These are phyloP conservation scores for Arachis monticola DNA, from an alignment of 331 rosid genomes.

Conservation along the genomic window DNA sequence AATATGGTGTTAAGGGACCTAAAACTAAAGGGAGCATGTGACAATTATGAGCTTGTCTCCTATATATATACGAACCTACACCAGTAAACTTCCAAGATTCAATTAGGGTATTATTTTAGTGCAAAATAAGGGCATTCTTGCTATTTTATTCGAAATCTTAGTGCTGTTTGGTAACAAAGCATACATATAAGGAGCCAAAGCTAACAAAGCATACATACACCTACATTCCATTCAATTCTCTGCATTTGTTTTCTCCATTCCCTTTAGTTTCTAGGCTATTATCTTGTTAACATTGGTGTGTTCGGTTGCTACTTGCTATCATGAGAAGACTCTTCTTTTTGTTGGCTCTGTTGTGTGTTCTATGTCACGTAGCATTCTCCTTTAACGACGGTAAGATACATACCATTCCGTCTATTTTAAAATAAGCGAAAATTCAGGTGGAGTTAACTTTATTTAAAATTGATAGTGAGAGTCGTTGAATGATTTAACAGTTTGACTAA, in stretches of 20 bases:
- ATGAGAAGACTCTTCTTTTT: slow-evolving; percentile 42
- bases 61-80: slow-evolving; percentile 2
- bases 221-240: neutral
- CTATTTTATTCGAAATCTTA: slow-evolving; percentile 7
- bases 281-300: neutral
- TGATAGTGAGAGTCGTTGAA: no score
- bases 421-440: no score
- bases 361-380: slow-evolving; percentile 50
- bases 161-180: slow-evolving; percentile 39
- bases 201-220: neutral
- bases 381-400: slow-evolving; percentile 58
- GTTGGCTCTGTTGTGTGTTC: slow-evolving; percentile 51
- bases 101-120: neutral
- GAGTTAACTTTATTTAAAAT: no score
- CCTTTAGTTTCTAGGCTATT: neutral
- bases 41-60: slow-evolving; percentile 40
- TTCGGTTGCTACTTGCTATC: no score
- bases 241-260: neutral
- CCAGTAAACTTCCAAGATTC: slow-evolving; percentile 31
- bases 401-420: no score
- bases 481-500: no score
- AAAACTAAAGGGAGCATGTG: slow-evolving; percentile 40
- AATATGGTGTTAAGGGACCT: neutral
- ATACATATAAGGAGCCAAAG: slow-evolving; percentile 54
- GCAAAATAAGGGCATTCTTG: slow-evolving; percentile 42